Percentiles rank a stretch among this genome's conserved stretches.
These are phyloP conservation scores for Ogataea kodamae DNA, from an alignment of 805 yeast genomes.

Conservation along the genomic window DNA sequence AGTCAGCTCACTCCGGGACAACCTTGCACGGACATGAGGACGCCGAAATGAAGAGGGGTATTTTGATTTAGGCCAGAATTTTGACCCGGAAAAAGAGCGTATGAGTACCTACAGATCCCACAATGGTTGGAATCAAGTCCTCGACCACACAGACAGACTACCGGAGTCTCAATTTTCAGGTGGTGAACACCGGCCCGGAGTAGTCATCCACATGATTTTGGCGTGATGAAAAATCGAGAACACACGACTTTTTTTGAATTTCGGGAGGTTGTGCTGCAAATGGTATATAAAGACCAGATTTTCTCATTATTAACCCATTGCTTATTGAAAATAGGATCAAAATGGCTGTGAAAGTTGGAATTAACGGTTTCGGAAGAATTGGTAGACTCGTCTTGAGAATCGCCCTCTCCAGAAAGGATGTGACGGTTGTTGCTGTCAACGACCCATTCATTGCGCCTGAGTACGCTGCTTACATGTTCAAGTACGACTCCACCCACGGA, in stretches of 20 bases:
- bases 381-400: conserved; percentile 87
- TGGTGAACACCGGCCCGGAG: conserved; percentile 22
- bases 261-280: conserved; percentile 10
- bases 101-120: too few species aligned
- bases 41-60: conserved; percentile 5
- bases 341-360: conserved; percentile 74
- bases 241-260: conserved; percentile 11
- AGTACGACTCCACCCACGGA: conserved; percentile 94
- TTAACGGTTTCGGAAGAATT: conserved; percentile 93
- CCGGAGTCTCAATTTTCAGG: not conserved
- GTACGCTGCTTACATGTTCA: conserved; percentile 93
- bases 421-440: conserved; percentile 82
- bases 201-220: conserved; percentile 15
- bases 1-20: conserved; percentile 3
- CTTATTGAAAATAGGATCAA: conserved; percentile 13
- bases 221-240: conserved; percentile 12
- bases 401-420: conserved; percentile 69
- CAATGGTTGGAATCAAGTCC: too few species aligned
- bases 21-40: conserved; percentile 6
- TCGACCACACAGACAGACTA: too few species aligned
- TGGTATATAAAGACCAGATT: conserved; percentile 15
- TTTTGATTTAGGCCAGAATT: too few species aligned
- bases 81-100: conserved; percentile 1
- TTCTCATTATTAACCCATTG: conserved; percentile 5
- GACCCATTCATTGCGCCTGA: conserved; percentile 89